Evolutionary conservation across 345 rosid species (phyloP).

Genomic region (Dovyalis caffra): DNA sequence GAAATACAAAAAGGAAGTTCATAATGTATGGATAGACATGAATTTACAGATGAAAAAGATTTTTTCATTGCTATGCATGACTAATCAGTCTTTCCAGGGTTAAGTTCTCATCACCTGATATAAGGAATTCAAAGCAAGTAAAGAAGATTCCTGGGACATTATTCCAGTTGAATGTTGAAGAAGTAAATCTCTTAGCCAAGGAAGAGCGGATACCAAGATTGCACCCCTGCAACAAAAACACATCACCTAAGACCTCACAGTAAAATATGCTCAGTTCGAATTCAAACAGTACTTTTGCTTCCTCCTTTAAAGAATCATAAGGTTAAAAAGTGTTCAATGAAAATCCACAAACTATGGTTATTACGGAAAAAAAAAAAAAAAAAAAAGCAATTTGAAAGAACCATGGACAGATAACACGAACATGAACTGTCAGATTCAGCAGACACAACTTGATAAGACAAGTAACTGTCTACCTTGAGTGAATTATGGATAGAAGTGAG

Average conservation of each 20-base stretch:
- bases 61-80: background rate
- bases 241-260: background rate
- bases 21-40: background rate
- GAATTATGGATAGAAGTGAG: slow-evolving; percentile 66
- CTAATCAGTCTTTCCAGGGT: background rate
- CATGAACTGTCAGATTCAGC: background rate
- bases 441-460: background rate
- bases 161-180: slow-evolving; percentile 83
- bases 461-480: slow-evolving; percentile 55
- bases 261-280: background rate
- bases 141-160: slow-evolving; percentile 81
- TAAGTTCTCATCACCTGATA: slow-evolving; percentile 61
- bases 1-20: too few relatives aligned
- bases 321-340: background rate
- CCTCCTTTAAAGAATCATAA: background rate
- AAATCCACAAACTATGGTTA: background rate
- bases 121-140: slow-evolving; percentile 64
- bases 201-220: slow-evolving; percentile 75
- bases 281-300: background rate
- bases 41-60: background rate
- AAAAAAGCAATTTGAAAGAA: background rate
- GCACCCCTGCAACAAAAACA: slow-evolving; percentile 64
- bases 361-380: background rate
- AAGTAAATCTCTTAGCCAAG: slow-evolving; percentile 81
- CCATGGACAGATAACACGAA: background rate